Conservation (phyloP, 306 rosid genomes). For the Argentina anserina region DNA sequence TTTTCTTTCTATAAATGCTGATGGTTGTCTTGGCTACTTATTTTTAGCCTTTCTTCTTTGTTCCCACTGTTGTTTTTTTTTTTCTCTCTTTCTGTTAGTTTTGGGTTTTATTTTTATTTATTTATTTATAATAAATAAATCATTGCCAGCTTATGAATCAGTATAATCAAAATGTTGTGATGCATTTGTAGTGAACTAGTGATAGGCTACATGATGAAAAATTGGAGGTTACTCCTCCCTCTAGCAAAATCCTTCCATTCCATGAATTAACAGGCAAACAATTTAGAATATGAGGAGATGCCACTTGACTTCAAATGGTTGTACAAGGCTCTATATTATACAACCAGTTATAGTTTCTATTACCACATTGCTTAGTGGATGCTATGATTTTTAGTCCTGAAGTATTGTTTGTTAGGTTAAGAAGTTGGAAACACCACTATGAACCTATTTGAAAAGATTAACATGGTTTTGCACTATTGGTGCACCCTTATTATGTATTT, state of each 20-base stretch:
- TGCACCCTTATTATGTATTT: not conserved
- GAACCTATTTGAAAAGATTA: not conserved
- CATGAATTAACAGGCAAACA: not conserved
- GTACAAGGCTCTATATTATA: not conserved
- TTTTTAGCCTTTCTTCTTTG: not conserved
- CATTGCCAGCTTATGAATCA: not conserved
- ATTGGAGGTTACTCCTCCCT: not conserved
- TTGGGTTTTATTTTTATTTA: not conserved
- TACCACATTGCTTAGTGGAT: too few species aligned
- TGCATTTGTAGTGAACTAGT: constrained; percentile 1
- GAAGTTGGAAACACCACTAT: not conserved
- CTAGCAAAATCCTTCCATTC: not conserved
- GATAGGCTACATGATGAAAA: not conserved
- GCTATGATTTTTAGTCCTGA: not conserved
- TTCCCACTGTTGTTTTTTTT: not conserved
- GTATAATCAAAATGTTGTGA: not conserved
- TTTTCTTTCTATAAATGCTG: not conserved
- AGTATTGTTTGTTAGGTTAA: not conserved
- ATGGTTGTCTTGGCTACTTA: not conserved
- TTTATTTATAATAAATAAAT: too few species aligned
- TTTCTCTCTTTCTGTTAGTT: not conserved
- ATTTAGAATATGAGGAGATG: not conserved
- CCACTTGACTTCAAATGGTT: not conserved
- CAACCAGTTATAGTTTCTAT: not conserved
- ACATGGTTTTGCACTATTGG: not conserved